Conservation (phyloP, 352 stramenopile genomes). For the Globisporangium orthogonon region DNA sequence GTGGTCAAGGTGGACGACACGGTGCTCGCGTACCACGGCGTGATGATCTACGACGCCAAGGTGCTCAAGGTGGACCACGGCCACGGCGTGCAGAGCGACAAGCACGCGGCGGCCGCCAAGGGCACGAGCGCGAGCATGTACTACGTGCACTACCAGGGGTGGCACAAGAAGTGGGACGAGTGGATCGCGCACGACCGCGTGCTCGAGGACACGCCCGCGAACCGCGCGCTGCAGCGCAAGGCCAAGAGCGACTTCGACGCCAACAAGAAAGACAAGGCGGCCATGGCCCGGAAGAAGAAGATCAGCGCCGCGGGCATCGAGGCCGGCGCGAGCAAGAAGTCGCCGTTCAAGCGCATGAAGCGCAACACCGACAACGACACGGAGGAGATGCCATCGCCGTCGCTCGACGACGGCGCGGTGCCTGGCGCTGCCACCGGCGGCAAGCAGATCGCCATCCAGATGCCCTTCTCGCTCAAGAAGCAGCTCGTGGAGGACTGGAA, state of each 20-base stretch:
- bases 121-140: slow-evolving; percentile 45
- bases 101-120: slow-evolving; percentile 7
- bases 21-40: slow-evolving; percentile 71
- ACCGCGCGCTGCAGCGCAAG: slow-evolving; percentile 50
- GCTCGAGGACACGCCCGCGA: slow-evolving; percentile 57
- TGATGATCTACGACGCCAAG: slow-evolving; percentile 86
- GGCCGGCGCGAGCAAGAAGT: slow-evolving; percentile 38
- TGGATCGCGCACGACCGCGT: slow-evolving; percentile 76
- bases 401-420: slow-evolving; percentile 13
- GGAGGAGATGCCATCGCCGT: slow-evolving; percentile 36
- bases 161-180: slow-evolving; percentile 91
- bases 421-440: background rate
- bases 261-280: slow-evolving; percentile 37
- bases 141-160: slow-evolving; percentile 90
- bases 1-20: slow-evolving; percentile 59
- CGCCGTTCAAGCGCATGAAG: slow-evolving; percentile 76
- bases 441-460: slow-evolving; percentile 68
- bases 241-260: slow-evolving; percentile 17
- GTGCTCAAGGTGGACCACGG: slow-evolving; percentile 79
- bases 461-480: slow-evolving; percentile 91
- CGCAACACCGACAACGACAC: slow-evolving; percentile 56
- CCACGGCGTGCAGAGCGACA: slow-evolving; percentile 34
- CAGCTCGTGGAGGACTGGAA: slow-evolving; percentile 91
- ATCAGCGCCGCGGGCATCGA: slow-evolving; percentile 60
- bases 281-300: slow-evolving; percentile 48